phyloP scores from a whole-genome alignment of 2,329 filamentous ascomycete species.

The Penicillium janthinellum region DNA sequence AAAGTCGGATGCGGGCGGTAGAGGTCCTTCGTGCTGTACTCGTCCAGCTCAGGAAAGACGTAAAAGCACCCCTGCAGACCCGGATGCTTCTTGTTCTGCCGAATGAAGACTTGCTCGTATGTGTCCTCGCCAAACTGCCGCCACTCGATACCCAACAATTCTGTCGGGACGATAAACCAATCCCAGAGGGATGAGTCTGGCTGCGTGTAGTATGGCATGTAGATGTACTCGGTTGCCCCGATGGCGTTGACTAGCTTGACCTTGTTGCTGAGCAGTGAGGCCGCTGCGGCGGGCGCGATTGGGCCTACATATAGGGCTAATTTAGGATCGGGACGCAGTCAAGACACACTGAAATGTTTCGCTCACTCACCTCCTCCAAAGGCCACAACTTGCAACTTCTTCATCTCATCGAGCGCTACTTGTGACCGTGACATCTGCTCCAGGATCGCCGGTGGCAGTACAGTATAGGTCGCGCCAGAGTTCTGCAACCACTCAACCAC shows the following conservation, averaged over 20 bases:
- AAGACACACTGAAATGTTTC: background rate
- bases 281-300: background rate
- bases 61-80: slow-evolving; percentile 12
- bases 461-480: slow-evolving; percentile 1
- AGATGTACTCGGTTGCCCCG: background rate
- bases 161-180: slow-evolving; percentile 7
- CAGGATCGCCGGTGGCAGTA: slow-evolving; percentile 8
- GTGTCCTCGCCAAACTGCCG: background rate
- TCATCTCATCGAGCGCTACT: slow-evolving; percentile 7
- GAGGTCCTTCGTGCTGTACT: slow-evolving; percentile 21
- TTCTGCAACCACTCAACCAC: slow-evolving; percentile 12
- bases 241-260: slow-evolving; percentile 3
- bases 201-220: slow-evolving; percentile 4
- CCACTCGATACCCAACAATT: slow-evolving; percentile 9
- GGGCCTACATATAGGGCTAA: too few species aligned
- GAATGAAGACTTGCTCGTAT: slow-evolving; percentile 10
- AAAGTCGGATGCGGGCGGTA: slow-evolving; percentile 18
- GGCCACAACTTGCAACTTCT: slow-evolving; percentile 7
- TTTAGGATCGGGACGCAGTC: too few species aligned
- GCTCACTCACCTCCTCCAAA: slow-evolving; percentile 11
- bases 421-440: slow-evolving; percentile 12
- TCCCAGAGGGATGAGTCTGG: slow-evolving; percentile 6
- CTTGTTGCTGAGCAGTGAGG: background rate
- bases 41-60: slow-evolving; percentile 18
- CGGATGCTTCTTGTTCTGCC: slow-evolving; percentile 1